phyloP scores from a whole-genome alignment of 768 basidiomycete species.

The Agaricus sinodeliciosus region DNA sequence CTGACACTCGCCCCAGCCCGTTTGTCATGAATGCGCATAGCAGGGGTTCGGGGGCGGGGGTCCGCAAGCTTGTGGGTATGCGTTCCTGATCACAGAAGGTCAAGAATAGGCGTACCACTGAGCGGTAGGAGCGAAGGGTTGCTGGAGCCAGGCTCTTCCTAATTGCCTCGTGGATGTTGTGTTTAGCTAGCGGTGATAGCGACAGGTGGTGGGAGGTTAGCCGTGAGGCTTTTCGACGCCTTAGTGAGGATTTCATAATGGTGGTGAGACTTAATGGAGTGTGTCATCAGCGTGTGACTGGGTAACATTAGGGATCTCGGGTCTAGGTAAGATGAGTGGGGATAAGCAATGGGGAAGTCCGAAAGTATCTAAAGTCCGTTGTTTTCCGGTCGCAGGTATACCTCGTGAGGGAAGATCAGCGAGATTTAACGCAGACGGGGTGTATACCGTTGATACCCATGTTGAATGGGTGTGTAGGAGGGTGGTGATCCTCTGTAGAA shows the following conservation, averaged over 20 bases:
- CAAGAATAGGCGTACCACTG: too few relatives aligned
- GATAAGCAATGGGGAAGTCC: background rate
- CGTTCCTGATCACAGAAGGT: too few relatives aligned
- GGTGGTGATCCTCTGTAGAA: constrained; percentile 9
- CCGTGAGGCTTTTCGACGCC: too few relatives aligned
- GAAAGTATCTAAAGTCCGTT: background rate
- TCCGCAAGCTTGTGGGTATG: background rate
- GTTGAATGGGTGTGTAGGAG: constrained; percentile 1
- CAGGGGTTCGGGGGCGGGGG: constrained; percentile 21
- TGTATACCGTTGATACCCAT: constrained; percentile 3
- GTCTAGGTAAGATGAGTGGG: background rate
- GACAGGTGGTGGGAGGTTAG: too few relatives aligned
- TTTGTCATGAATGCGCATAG: constrained; percentile 21
- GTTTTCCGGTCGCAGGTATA: background rate
- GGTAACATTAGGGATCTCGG: too few relatives aligned
- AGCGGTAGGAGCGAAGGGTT: too few relatives aligned
- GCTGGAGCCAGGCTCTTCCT: too few relatives aligned
- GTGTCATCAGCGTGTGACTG: too few relatives aligned
- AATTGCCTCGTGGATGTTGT: too few relatives aligned
- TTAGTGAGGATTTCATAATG: too few relatives aligned
- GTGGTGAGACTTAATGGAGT: too few relatives aligned
- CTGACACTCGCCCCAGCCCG: constrained; percentile 10
- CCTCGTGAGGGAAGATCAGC: constrained; percentile 11
- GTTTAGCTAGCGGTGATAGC: too few relatives aligned
- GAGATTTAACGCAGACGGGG: constrained; percentile 8